phyloP scores from a whole-genome alignment of 2,329 filamentous ascomycete genomes.

The Aspergillus jensenii region DNA sequence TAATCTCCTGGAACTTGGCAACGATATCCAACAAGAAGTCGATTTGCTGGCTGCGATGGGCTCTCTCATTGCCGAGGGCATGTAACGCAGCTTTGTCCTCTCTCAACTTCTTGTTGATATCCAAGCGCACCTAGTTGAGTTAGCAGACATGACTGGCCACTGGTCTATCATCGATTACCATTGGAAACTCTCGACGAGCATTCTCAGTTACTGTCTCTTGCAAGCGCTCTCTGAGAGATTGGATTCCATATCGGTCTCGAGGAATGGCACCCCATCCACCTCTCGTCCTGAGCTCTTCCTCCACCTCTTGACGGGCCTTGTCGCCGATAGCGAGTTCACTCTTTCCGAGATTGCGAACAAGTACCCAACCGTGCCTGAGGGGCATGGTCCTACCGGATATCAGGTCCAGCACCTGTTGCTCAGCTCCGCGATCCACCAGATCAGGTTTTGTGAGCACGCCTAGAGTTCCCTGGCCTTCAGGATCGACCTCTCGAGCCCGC shows the following conservation, averaged over 20 bases:
- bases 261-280: constrained; percentile 39
- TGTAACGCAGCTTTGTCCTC: constrained; percentile 27
- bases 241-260: constrained; percentile 42
- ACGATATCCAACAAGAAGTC: constrained; percentile 39
- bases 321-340: constrained; percentile 20
- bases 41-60: constrained; percentile 32
- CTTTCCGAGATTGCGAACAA: constrained; percentile 36
- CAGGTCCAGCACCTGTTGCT: constrained; percentile 28
- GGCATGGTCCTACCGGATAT: constrained; percentile 22
- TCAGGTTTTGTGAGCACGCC: constrained; percentile 62
- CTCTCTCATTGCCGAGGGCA: constrained; percentile 35
- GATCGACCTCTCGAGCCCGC: constrained; percentile 39
- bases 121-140: constrained; percentile 24
- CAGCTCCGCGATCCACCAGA: constrained; percentile 42
- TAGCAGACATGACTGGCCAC: not conserved
- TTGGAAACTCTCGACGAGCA: constrained; percentile 48
- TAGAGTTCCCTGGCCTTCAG: constrained; percentile 39
- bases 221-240: constrained; percentile 40
- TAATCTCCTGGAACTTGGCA: constrained; percentile 38
- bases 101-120: constrained; percentile 36
- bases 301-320: constrained; percentile 28
- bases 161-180: constrained; percentile 23
- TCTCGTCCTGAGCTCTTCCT: constrained; percentile 36
- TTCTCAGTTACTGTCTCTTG: constrained; percentile 43
- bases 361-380: constrained; percentile 30